Conservation (phyloP, 1,284 basidiomycete genomes). For the Fistulinella cinereoalba region DNA sequence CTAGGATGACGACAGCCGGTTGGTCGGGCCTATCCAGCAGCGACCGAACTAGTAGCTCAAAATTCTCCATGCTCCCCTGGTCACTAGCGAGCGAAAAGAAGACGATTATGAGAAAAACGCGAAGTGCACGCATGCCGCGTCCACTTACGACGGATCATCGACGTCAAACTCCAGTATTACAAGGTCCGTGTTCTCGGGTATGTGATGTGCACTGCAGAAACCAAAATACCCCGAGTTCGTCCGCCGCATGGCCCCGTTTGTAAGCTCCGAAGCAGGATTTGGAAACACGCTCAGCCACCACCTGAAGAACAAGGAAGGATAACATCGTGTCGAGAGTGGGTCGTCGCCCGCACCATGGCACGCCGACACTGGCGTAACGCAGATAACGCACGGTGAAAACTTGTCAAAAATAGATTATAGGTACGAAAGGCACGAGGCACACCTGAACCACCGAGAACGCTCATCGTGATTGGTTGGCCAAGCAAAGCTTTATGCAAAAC, state of each 20-base stretch:
- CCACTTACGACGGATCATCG: conserved; percentile 77
- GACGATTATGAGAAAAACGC: neutral
- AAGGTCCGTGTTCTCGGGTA: conserved; percentile 89
- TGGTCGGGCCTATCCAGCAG: conserved; percentile 83
- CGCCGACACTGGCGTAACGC: conserved; percentile 88
- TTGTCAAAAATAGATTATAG: too few species aligned
- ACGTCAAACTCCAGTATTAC: conserved; percentile 92
- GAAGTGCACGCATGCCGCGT: neutral
- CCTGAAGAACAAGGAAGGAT: conserved; percentile 86
- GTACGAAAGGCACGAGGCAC: conserved; percentile 30
- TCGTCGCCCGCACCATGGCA: conserved; percentile 94
- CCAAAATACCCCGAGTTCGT: conserved; percentile 92
- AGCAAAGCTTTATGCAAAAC: conserved; percentile 82
- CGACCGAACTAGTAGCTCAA: conserved; percentile 88
- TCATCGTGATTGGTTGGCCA: conserved; percentile 87
- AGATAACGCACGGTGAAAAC: too few species aligned
- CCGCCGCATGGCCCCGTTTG: conserved; percentile 88
- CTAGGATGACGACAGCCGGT: conserved; percentile 87
- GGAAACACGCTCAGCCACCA: conserved; percentile 97
- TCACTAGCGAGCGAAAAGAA: conserved; percentile 47
- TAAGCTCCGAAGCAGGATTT: conserved; percentile 90
- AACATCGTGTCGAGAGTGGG: conserved; percentile 81
- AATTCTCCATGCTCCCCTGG: conserved; percentile 71
- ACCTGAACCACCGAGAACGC: conserved; percentile 88
- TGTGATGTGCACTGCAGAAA: conserved; percentile 86